Conservation (phyloP, 495 filamentous ascomycete species). For the Tetracladium setigerum region DNA sequence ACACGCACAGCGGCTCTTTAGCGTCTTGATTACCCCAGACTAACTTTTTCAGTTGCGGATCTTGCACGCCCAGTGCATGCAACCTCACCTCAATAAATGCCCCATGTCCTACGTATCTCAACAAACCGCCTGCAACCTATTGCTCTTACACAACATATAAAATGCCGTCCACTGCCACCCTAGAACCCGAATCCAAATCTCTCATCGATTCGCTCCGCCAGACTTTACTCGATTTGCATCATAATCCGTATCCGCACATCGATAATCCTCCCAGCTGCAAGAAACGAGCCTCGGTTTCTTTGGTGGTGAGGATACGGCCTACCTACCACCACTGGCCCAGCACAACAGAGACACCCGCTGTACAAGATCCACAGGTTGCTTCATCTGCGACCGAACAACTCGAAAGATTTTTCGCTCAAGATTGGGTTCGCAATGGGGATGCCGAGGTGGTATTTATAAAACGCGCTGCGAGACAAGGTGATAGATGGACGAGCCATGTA, state of each 20-base stretch:
- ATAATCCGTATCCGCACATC: conserved; percentile 53
- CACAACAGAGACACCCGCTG: conserved; percentile 17
- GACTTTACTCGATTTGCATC: conserved; percentile 42
- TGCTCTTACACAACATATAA: no score
- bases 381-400: conserved; percentile 35
- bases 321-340: conserved; percentile 47
- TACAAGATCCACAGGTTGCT: conserved; percentile 23
- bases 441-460: conserved; percentile 76
- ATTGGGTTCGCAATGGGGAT: conserved; percentile 68
- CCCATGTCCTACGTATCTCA: no score
- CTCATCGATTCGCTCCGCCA: conserved; percentile 27
- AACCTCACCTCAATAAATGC: no score
- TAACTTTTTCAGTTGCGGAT: no score
- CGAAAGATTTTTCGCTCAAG: conserved; percentile 56
- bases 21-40: no score
- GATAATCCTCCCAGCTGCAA: conserved; percentile 53
- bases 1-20: no score
- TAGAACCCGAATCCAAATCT: conserved; percentile 2
- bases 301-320: conserved; percentile 63
- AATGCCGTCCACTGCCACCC: no score
- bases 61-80: no score
- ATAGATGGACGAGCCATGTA: conserved; percentile 72
- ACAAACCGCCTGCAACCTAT: no score
- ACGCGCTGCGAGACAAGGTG: conserved; percentile 58
- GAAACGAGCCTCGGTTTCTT: conserved; percentile 65